A percentile compares a stretch with the other conserved stretches of the same genome.
These are phyloP conservation scores for Colletotrichum trifolii DNA, from an alignment of 2,329 filamentous ascomycete species.

Conservation along the genomic window DNA sequence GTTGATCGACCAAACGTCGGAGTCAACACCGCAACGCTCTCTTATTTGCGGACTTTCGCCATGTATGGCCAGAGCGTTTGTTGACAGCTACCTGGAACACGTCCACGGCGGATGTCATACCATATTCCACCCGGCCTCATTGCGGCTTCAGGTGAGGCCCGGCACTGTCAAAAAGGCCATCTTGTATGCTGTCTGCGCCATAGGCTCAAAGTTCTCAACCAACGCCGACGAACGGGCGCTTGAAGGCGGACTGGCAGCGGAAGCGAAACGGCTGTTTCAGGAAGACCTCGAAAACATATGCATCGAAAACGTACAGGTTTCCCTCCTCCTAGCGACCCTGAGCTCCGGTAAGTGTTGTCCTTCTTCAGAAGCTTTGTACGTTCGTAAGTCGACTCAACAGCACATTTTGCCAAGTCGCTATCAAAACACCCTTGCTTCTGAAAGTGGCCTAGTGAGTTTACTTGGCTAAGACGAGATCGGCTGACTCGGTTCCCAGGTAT, in stretches of 20 bases:
- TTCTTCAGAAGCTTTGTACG: slow-evolving; percentile 44
- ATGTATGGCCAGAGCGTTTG: slow-evolving; percentile 1
- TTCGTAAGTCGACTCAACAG: slow-evolving; percentile 37
- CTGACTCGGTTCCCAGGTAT: slow-evolving; percentile 11
- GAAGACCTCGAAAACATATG: slow-evolving; percentile 40
- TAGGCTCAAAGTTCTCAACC: background rate
- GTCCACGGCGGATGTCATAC: slow-evolving; percentile 43
- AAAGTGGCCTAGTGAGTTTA: too few species aligned
- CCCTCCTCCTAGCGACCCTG: slow-evolving; percentile 45
- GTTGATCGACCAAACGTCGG: too few species aligned
- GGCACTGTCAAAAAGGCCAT: slow-evolving; percentile 17
- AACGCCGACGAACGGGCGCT: background rate
- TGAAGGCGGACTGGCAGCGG: slow-evolving; percentile 11
- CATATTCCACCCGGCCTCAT: slow-evolving; percentile 40
- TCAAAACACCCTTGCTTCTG: too few species aligned
- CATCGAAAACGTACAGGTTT: slow-evolving; percentile 46
- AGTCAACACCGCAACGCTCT: too few species aligned
- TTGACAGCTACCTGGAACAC: slow-evolving; percentile 42
- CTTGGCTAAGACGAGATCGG: too few species aligned
- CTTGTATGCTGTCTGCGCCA: background rate
- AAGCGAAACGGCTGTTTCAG: slow-evolving; percentile 39
- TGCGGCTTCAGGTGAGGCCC: slow-evolving; percentile 19
- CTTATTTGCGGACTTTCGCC: too few species aligned
- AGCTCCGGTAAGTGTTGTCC: slow-evolving; percentile 41
- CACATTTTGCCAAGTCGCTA: too few species aligned